Evolutionary conservation across 495 filamentous ascomycete genomes (phyloP).

Genomic region (Penicillium dipodomyicola): DNA sequence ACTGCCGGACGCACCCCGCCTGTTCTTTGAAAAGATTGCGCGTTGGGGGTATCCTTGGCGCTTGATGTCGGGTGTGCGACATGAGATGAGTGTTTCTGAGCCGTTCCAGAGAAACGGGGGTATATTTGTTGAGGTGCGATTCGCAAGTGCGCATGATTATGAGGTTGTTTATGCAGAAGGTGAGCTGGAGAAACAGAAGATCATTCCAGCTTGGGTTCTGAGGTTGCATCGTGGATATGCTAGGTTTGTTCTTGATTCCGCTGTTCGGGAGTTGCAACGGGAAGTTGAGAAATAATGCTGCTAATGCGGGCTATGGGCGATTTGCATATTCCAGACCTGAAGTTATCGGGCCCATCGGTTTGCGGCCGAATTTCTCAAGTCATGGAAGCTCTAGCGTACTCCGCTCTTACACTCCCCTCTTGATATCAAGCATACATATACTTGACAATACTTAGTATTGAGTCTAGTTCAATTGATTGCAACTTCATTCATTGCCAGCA

Average conservation of each 20-base stretch:
- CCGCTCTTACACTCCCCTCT: neutral
- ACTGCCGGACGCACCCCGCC: constrained; percentile 21
- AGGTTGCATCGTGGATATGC: constrained; percentile 36
- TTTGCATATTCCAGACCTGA: no score
- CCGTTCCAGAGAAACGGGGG: constrained; percentile 20
- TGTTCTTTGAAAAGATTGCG: constrained; percentile 33
- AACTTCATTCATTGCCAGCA: neutral
- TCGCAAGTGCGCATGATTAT: constrained; percentile 35
- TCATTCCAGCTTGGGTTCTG: constrained; percentile 26
- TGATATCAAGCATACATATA: neutral
- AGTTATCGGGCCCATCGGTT: no score
- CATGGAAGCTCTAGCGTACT: neutral
- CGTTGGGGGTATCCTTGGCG: constrained; percentile 39
- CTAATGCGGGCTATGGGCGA: no score
- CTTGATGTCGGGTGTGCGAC: constrained; percentile 33
- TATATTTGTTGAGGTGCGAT: constrained; percentile 31
- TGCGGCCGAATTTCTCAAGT: neutral
- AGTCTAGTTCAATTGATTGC: no score
- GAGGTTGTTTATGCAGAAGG: constrained; percentile 28
- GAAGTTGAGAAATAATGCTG: neutral
- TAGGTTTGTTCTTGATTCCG: constrained; percentile 25
- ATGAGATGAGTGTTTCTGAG: constrained; percentile 36
- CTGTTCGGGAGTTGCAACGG: constrained; percentile 21
- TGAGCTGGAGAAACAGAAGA: constrained; percentile 23
- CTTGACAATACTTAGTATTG: neutral